These are phyloP conservation scores for Prunus salicina DNA, from an alignment of 306 rosid genomes.

Conservation along the genomic window DNA sequence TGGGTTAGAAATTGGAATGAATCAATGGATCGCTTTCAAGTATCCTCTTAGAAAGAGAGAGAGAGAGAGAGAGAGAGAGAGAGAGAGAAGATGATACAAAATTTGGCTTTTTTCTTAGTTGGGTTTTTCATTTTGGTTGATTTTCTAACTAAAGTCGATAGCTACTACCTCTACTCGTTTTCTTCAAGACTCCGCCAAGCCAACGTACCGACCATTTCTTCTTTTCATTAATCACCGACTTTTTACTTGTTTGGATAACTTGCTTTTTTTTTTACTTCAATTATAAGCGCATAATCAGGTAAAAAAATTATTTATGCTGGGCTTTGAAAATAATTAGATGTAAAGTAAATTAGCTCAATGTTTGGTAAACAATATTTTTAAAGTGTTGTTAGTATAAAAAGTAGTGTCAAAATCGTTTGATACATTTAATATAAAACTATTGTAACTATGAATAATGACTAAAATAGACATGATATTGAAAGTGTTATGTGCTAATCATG, in stretches of 20 bases:
- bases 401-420: too few species aligned
- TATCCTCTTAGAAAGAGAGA: not conserved
- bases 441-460: too few species aligned
- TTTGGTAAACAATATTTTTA: too few species aligned
- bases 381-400: too few species aligned
- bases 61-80: not conserved
- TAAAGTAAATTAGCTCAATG: rapidly evolving
- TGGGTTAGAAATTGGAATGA: slow-evolving; percentile 15
- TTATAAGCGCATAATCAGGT: too few species aligned
- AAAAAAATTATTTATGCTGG: too few species aligned
- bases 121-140: not conserved
- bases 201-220: slow-evolving; percentile 12
- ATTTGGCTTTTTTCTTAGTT: slow-evolving; percentile 12
- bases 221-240: not conserved
- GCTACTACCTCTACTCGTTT: too few species aligned
- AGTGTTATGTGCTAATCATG: too few species aligned
- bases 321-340: too few species aligned
- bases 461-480: too few species aligned
- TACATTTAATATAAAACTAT: too few species aligned
- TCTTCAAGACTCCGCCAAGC: not conserved
- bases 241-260: not conserved
- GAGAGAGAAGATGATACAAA: slow-evolving; percentile 5
- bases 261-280: too few species aligned
- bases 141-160: not conserved
- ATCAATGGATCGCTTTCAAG: slow-evolving; percentile 41